These are phyloP conservation scores for Fomitiporia mediterranea DNA, from an alignment of 1,284 basidiomycete genomes.

Conservation along the genomic window DNA sequence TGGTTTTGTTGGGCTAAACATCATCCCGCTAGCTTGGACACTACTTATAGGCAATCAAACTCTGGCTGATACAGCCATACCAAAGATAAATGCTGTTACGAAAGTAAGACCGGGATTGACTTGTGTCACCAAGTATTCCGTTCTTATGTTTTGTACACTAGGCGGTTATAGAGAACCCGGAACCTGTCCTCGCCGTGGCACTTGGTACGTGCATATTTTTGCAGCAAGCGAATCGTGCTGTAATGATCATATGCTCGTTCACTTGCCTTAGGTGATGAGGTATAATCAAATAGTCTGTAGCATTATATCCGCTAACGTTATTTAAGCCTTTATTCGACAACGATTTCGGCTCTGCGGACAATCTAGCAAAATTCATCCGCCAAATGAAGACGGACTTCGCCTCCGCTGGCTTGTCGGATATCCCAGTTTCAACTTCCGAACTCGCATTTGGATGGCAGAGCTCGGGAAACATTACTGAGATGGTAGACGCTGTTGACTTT, in stretches of 20 bases:
- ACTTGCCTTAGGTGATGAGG: constrained; percentile 13
- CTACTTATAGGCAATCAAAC: constrained; percentile 16
- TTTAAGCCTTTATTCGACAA: constrained; percentile 18
- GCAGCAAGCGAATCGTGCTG: background rate
- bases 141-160: background rate
- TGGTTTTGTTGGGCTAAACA: constrained; percentile 15
- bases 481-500: constrained; percentile 19
- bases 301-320: background rate
- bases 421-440: constrained; percentile 20
- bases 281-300: background rate
- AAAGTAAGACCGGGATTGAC: constrained; percentile 5
- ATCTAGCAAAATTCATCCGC: constrained; percentile 16
- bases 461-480: constrained; percentile 9
- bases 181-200: constrained; percentile 19
- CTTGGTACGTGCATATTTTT: constrained; percentile 12
- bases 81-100: constrained; percentile 20
- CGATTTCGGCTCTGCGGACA: constrained; percentile 17
- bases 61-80: constrained; percentile 10
- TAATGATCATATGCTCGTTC: background rate
- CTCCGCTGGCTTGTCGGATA: constrained; percentile 16
- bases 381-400: constrained; percentile 17
- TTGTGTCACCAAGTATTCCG: background rate
- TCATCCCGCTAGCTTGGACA: constrained; percentile 20
- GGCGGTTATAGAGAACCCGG: constrained; percentile 20
- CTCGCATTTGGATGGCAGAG: constrained; percentile 20